A percentile compares a stretch with the other conserved stretches of the same genome.
Evolutionary conservation across 2,329 filamentous ascomycete species (phyloP).

Genomic region (Fusarium denticulatum): DNA sequence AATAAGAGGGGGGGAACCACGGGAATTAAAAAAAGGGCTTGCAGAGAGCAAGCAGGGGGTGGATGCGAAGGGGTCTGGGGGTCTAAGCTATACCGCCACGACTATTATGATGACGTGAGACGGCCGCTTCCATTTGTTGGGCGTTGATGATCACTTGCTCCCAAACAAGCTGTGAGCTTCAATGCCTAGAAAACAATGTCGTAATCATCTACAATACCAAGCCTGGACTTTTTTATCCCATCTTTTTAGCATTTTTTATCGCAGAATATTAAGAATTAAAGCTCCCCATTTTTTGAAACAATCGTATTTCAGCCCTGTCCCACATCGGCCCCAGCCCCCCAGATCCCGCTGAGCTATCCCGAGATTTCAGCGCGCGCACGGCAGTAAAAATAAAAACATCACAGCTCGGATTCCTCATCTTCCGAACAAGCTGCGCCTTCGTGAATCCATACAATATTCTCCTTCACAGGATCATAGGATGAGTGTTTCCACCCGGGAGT

Average conservation of each 20-base stretch:
- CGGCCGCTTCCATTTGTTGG: conserved; percentile 23
- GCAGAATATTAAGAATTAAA: background rate
- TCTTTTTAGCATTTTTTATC: background rate
- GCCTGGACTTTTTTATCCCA: background rate
- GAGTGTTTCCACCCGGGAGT: background rate
- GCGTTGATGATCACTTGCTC: background rate
- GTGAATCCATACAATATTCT: background rate
- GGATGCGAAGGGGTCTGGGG: background rate
- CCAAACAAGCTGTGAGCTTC: conserved; percentile 1
- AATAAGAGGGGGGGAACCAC: background rate
- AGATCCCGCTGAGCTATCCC: background rate
- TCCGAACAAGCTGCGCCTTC: conserved; percentile 18
- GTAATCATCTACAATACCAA: conserved; percentile 2
- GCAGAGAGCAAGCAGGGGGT: background rate
- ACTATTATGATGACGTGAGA: conserved; percentile 42
- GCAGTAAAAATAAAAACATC: background rate
- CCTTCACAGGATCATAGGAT: background rate
- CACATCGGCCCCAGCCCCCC: background rate
- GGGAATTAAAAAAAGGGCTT: conserved; percentile 11
- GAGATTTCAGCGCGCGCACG: background rate
- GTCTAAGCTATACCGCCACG: conserved; percentile 26
- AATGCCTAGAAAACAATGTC: background rate
- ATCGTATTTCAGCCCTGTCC: conserved; percentile 26
- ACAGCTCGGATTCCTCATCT: conserved; percentile 8
- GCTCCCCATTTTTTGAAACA: background rate